A percentile compares a stretch with the other conserved stretches of the same genome.
These are phyloP conservation scores for Fusarium dlaminii DNA, from an alignment of 2,329 filamentous ascomycete species.

Conservation along the genomic window DNA sequence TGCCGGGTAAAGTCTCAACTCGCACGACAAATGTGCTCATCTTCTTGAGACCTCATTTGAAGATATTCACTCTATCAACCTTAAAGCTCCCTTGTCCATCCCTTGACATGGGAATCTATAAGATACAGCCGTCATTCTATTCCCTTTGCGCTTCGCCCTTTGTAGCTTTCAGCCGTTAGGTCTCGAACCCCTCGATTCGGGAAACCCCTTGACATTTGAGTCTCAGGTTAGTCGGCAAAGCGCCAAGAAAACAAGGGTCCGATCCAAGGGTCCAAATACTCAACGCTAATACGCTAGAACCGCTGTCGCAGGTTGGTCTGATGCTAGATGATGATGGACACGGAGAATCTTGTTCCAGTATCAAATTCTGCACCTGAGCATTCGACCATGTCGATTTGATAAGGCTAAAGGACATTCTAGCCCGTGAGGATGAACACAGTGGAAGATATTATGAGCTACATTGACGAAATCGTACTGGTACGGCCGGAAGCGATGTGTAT, in stretches of 20 bases:
- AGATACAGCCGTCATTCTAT: slow-evolving; percentile 25
- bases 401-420: slow-evolving; percentile 1
- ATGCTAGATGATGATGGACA: slow-evolving; percentile 36
- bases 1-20: slow-evolving; percentile 9
- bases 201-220: slow-evolving; percentile 26
- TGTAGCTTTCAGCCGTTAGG: slow-evolving; percentile 9
- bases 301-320: slow-evolving; percentile 41
- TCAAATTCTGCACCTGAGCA: slow-evolving; percentile 31
- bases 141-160: slow-evolving; percentile 25
- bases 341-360: slow-evolving; percentile 39
- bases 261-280: slow-evolving; percentile 16
- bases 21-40: slow-evolving; percentile 9
- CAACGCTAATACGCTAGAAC: slow-evolving; percentile 33
- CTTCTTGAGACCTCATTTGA: slow-evolving; percentile 4
- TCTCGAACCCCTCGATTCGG: slow-evolving; percentile 21
- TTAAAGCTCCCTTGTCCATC: slow-evolving; percentile 9
- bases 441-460: slow-evolving; percentile 13
- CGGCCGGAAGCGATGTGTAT: slow-evolving; percentile 30
- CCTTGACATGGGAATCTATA: slow-evolving; percentile 38
- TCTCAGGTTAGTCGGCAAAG: slow-evolving; percentile 41
- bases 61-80: background rate
- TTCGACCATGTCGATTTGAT: slow-evolving; percentile 24
- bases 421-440: slow-evolving; percentile 17
- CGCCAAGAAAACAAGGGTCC: slow-evolving; percentile 23
- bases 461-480: slow-evolving; percentile 27